phyloP scores from a whole-genome alignment of 228 moss, liverwort and hornwort genomes.

The Sphagnum fallax region DNA sequence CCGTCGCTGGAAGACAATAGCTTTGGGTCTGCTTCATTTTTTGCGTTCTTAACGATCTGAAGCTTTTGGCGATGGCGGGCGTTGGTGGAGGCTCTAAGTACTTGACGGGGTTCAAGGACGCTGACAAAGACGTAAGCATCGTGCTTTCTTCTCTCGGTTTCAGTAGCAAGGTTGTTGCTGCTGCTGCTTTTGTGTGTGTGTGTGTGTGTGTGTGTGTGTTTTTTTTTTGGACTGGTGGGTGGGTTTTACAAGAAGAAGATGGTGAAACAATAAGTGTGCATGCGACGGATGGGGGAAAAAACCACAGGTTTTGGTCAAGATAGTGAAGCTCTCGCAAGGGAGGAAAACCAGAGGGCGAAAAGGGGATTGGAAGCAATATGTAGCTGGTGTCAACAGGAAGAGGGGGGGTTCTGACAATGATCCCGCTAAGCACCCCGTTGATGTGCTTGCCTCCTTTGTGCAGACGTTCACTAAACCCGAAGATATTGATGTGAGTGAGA shows the following conservation, averaged over 20 bases:
- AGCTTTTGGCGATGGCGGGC: neutral
- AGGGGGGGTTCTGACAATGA: constrained; percentile 16
- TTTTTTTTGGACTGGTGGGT: neutral
- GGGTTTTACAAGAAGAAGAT: too few species aligned
- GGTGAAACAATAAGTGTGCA: too few species aligned
- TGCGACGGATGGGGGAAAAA: too few species aligned
- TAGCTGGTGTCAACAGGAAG: constrained; percentile 38
- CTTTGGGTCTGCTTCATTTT: neutral
- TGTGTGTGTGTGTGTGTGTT: neutral
- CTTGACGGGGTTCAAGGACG: constrained; percentile 32
- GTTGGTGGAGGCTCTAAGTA: constrained; percentile 9
- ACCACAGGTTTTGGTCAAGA: constrained; percentile 35
- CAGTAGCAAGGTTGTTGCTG: neutral
- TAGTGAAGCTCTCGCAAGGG: constrained; percentile 43
- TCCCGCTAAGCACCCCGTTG: constrained; percentile 36
- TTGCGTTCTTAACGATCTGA: neutral
- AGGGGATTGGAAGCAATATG: constrained; percentile 48
- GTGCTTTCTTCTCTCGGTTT: neutral
- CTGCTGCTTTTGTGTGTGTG: too few species aligned
- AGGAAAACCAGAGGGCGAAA: constrained; percentile 33
- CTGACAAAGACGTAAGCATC: constrained; percentile 40
- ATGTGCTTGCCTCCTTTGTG: constrained; percentile 45
- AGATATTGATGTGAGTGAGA: constrained; percentile 34
- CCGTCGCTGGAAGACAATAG: too few species aligned
- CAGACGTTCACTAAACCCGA: constrained; percentile 31